phyloP scores from a whole-genome alignment of 208 protist species.

The Trypanosoma caninum region DNA sequence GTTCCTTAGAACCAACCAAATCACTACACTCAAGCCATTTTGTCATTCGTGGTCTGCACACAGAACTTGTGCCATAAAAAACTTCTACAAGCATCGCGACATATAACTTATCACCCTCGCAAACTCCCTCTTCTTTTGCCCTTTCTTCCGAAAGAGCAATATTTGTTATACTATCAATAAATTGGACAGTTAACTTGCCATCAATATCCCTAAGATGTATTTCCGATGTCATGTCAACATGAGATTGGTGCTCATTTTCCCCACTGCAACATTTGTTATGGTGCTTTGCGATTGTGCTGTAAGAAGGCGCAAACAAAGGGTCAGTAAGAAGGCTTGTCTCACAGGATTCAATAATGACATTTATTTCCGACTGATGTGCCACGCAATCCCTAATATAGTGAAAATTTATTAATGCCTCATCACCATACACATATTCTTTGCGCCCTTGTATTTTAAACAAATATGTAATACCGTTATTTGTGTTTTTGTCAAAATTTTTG shows the following conservation, averaged over 20 bases:
- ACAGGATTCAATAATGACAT: conserved; percentile 41
- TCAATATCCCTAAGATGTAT: conserved; percentile 51
- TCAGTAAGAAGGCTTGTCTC: conserved; percentile 26
- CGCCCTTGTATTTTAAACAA: conserved; percentile 53
- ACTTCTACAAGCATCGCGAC: conserved; percentile 48
- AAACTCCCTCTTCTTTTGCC: conserved; percentile 46
- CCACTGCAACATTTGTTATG: conserved; percentile 26
- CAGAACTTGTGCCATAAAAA: conserved; percentile 45
- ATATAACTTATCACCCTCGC: conserved; percentile 36
- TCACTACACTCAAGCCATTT: conserved; percentile 30
- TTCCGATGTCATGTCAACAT: conserved; percentile 14
- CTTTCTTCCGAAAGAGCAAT: conserved; percentile 23
- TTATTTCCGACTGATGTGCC: conserved; percentile 42
- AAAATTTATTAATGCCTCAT: conserved; percentile 51
- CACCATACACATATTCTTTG: conserved; percentile 66
- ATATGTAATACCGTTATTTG: conserved; percentile 25
- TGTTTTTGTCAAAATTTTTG: conserved; percentile 25
- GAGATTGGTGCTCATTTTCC: not conserved
- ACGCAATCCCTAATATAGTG: conserved; percentile 50
- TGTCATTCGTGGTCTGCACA: conserved; percentile 37
- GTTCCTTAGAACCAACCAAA: conserved; percentile 11
- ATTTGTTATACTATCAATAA: conserved; percentile 34
- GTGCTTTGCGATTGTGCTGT: conserved; percentile 24
- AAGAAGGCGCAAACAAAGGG: conserved; percentile 49
- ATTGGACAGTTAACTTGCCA: conserved; percentile 28